These are phyloP conservation scores for Naganishia cerealis DNA, from an alignment of 1,284 basidiomycete genomes.

Conservation along the genomic window DNA sequence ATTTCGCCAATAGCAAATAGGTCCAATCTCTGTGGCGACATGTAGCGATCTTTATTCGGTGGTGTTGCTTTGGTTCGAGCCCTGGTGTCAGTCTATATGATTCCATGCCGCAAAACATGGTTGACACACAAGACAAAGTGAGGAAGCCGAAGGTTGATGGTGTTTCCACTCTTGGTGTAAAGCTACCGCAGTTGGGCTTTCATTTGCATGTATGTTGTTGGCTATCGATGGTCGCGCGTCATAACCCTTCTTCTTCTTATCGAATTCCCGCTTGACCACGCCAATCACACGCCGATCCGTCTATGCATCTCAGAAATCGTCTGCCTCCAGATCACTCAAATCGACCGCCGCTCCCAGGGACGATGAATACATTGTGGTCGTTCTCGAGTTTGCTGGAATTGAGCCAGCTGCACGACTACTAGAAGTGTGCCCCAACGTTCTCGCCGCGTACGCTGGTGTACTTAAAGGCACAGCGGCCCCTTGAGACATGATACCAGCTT, in stretches of 20 bases:
- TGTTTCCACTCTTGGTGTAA: too few relatives aligned
- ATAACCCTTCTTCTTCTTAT: not conserved
- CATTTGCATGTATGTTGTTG: too few relatives aligned
- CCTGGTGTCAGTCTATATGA: too few relatives aligned
- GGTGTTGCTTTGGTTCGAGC: too few relatives aligned
- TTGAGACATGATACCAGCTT: not conserved
- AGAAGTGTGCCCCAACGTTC: not conserved
- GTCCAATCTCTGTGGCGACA: too few relatives aligned
- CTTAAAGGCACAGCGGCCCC: not conserved
- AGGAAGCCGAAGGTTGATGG: too few relatives aligned
- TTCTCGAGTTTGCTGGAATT: not conserved
- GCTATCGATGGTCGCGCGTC: too few relatives aligned
- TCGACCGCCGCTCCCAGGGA: not conserved
- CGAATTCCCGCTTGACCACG: not conserved
- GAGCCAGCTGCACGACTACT: not conserved
- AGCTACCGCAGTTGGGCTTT: too few relatives aligned
- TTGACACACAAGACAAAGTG: too few relatives aligned
- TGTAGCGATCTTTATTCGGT: too few relatives aligned
- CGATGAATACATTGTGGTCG: not conserved
- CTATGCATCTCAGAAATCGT: not conserved
- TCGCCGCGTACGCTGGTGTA: not conserved
- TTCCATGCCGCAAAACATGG: too few relatives aligned
- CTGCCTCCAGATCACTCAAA: constrained; percentile 12
- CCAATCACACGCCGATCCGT: constrained; percentile 3
- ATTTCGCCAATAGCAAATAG: too few relatives aligned